Percentiles rank a stretch among this genome's conserved stretches.
Evolutionary conservation across 805 yeast genomes (phyloP).

Genomic region (Metschnikowia cerradonensis): DNA sequence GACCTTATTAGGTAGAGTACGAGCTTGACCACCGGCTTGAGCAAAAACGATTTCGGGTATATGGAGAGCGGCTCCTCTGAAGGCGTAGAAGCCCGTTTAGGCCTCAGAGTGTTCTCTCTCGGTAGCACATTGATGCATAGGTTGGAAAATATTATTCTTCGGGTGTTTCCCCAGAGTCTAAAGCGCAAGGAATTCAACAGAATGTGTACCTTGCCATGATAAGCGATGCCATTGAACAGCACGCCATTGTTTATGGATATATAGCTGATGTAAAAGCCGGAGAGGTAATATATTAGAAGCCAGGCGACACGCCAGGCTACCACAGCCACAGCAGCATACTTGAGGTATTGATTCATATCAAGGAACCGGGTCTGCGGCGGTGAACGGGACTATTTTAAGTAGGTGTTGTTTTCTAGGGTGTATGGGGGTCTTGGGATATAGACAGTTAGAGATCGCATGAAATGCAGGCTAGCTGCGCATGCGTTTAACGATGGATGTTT

Average conservation of each 20-base stretch:
- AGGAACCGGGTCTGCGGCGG: not conserved
- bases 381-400: not conserved
- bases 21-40: not conserved
- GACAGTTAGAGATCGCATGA: not conserved
- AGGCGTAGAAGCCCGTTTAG: not conserved
- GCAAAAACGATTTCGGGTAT: conserved; percentile 7
- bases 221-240: conserved; percentile 29
- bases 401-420: not conserved
- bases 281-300: conserved; percentile 26
- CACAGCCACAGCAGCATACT: conserved; percentile 6
- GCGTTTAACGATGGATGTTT: not conserved
- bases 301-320: conserved; percentile 28
- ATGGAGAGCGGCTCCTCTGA: conserved; percentile 8
- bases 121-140: conserved; percentile 8
- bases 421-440: not conserved
- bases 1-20: not conserved
- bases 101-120: not conserved
- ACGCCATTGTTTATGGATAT: conserved; percentile 37
- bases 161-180: conserved; percentile 37
- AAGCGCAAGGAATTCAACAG: conserved; percentile 24
- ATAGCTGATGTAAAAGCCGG: conserved; percentile 33
- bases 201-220: conserved; percentile 15
- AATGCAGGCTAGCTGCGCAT: conserved; percentile 3
- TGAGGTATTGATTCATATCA: conserved; percentile 6
- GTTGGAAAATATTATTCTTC: conserved; percentile 29